Base-by-base conservation (phyloP, 441 rosid species). In the Syzygium syzygioides region DNA sequence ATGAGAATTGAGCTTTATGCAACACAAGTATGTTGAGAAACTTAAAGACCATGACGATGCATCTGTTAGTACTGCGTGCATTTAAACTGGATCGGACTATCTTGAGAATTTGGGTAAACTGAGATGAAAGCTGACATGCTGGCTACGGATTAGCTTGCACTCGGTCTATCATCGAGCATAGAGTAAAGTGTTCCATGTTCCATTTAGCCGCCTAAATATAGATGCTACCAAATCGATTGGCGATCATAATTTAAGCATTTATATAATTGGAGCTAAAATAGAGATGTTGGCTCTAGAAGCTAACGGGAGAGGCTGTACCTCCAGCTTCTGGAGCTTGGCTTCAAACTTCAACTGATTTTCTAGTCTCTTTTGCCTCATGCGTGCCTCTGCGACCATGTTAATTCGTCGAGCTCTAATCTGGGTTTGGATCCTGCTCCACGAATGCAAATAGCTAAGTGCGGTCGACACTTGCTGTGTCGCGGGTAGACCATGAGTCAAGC, bases 361-460 rank as follows among this genome's bases (percentile, higher is more conserved):
- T 52, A 85, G 45, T 48, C 88, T 90, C 89, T 87, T 90, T 62
- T 87, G 87, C 91, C 86, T 90, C 19, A 87, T 50, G 59, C 88
- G 89, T 13, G 87, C 89, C 86, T 90, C 91, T 2, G 89, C 62
- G 30, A 90, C 91, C 91, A 87, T 90, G 59, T 64, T 66, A 80
- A 68, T 62, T 53, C 91, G 85, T 15, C 91, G 91, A 52, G 89
- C 89, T 68, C 89, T 55, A 37, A 90, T 86, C 60, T 90, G 88
- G 71, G 91, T 34, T 62, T 90, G 91, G 79, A 90, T 87, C 79
- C 87, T 89, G 87, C 88, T 89, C 91, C 91, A 89, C 32, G 91
- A 87, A 34, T 90, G 91, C 62, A 90, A 79, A 79, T 86, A 86
- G 59, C 62, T 32, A 57, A 87, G 52, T 57, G 91, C 80, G 34